phyloP scores from a whole-genome alignment of 345 rosid genomes.

The Brassica carinata region DNA sequence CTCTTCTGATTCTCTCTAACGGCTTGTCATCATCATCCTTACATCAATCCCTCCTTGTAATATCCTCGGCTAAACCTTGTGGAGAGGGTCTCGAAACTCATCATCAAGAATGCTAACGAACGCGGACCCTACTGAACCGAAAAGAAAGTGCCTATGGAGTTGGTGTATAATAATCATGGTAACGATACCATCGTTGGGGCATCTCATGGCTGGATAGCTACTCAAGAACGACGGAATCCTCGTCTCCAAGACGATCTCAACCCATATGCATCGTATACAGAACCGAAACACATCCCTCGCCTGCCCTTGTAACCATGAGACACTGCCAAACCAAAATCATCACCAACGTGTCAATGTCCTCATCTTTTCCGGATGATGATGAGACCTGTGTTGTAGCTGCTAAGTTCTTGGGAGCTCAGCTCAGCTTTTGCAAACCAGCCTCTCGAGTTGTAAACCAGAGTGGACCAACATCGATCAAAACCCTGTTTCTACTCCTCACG shows the following conservation, averaged over 20 bases:
- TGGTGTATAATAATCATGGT: not conserved
- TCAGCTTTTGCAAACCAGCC: not conserved
- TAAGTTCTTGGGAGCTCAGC: not conserved
- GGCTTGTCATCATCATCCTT: not conserved
- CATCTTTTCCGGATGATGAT: not conserved
- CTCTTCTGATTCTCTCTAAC: not conserved
- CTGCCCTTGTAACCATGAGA: not conserved
- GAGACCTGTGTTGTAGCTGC: not conserved
- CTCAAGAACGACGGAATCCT: not conserved
- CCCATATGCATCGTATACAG: not conserved
- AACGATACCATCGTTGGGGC: not conserved
- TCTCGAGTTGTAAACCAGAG: not conserved
- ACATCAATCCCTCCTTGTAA: not conserved
- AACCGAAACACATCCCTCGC: not conserved
- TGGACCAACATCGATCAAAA: not conserved
- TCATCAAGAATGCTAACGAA: not conserved
- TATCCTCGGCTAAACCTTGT: not conserved
- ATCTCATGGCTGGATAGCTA: constrained; percentile 1
- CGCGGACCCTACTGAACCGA: constrained; percentile 1
- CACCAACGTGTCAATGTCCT: not conserved
- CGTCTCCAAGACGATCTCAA: not conserved
- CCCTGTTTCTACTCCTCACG: not conserved
- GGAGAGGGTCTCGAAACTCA: not conserved
- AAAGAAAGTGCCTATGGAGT: not conserved
- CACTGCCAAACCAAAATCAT: not conserved